Evolutionary conservation across 202 grass and related monocot genomes (phyloP).

Genomic region (Panicum virgatum): DNA sequence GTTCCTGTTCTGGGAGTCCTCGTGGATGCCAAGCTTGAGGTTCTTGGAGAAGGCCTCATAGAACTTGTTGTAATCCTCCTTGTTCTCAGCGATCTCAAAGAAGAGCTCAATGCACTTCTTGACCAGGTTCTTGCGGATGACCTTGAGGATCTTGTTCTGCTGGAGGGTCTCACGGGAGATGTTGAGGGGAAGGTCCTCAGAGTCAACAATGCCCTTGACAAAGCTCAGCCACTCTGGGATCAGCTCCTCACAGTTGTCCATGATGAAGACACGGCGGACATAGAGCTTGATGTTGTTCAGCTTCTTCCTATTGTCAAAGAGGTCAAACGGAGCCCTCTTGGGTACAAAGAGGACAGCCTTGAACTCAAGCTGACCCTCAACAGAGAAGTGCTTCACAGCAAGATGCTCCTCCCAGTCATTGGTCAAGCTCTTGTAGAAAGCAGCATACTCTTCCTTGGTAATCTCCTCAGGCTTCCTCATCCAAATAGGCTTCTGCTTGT

Average conservation of each 20-base stretch:
- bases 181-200: constrained; percentile 92
- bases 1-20: constrained; percentile 72
- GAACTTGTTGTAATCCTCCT: constrained; percentile 96
- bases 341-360: constrained; percentile 88
- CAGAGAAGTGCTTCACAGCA: constrained; percentile 93
- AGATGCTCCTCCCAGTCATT: constrained; percentile 96
- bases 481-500: constrained; percentile 99
- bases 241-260: constrained; percentile 96
- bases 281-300: constrained; percentile 94
- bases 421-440: constrained; percentile 93
- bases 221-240: constrained; percentile 91
- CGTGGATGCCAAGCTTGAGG: constrained; percentile 84
- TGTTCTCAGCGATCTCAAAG: constrained; percentile 96
- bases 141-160: constrained; percentile 98
- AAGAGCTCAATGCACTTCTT: constrained; percentile 97
- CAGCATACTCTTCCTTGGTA: constrained; percentile 90
- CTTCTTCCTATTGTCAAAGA: constrained; percentile 92
- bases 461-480: constrained; percentile 99
- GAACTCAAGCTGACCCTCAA: constrained; percentile 96
- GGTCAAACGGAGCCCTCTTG: constrained; percentile 89
- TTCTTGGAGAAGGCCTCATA: constrained; percentile 98
- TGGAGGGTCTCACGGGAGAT: constrained; percentile 97
- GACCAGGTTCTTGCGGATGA: constrained; percentile 88
- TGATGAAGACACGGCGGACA: constrained; percentile 89
- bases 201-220: constrained; percentile 96